Evolutionary conservation across 352 stramenopile species (phyloP), one percentile per base, ranked within the genome.

Genomic region (Phytophthora capsici): DNA sequence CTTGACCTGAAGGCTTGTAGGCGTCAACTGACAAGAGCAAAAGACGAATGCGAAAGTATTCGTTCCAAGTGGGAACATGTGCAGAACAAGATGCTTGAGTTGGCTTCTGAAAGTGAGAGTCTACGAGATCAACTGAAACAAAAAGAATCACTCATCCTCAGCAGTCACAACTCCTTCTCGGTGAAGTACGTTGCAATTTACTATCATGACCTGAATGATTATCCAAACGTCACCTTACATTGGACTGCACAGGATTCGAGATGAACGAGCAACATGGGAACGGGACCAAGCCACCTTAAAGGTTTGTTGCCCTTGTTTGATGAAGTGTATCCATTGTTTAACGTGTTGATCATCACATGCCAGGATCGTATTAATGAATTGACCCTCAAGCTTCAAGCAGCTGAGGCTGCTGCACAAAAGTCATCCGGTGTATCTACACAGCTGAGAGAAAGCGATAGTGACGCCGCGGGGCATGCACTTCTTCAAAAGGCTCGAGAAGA

Each of bases 61-160:
- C 69, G 69, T 3, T 64, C 66, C 6, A 84, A 91, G 46, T 82
- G 67, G 68, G 78, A 91, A 16, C 58, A 88, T 9, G 60, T 73
- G 4, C 76, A 92, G 38, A 87, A 74, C 38, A 90, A 89, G 49
- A 52, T 91, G 13, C 71, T 79, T 1, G 75, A 91, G 38, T 32
- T 79, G 14, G 50, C 44, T 7, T 78, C 73, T n/a, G 84, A 93
- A 38, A 76, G 61, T 38, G 82, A 93, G 37, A 66, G 70, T 53
- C 50, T 92, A 20, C 82, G 82, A 23, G 84, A 90, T 2, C 84
- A 94, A 47, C 46, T 93, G 9, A 89, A 89, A 54, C 86, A 93
- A 60, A 92, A 91, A 41, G 86, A 91, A 12, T 44, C 73, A 9
- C 68, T 90, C n/a, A 66, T 90, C 22, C 62, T 86, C 25, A 82